These are phyloP conservation scores for Parmales sp. DNA, from an alignment of 108 stramenopile species.

Conservation along the genomic window DNA sequence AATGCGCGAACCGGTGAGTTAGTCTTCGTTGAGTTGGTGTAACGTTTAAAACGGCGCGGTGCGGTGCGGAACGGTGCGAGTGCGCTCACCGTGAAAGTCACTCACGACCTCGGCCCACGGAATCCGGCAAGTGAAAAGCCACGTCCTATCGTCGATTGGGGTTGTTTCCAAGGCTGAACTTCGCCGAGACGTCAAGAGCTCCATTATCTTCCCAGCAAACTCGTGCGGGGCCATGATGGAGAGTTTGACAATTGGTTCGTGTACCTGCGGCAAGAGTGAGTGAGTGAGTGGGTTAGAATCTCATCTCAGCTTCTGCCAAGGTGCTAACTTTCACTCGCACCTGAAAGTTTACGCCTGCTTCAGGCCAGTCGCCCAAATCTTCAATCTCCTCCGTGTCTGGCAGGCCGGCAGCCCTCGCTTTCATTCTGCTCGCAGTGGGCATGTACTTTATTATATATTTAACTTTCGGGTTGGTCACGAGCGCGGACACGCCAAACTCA, in stretches of 20 bases:
- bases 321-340: constrained; percentile 43
- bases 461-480: constrained; percentile 95
- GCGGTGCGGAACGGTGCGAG: too few relatives aligned
- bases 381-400: constrained; percentile 65
- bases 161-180: constrained; percentile 53
- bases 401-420: constrained; percentile 51
- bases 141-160: constrained; percentile 68
- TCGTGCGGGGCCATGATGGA: constrained; percentile 66
- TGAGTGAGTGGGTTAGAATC: too few relatives aligned
- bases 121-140: constrained; percentile 66
- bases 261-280: too few relatives aligned
- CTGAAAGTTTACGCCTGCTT: constrained; percentile 47
- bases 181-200: constrained; percentile 64
- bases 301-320: too few relatives aligned
- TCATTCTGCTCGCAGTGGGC: constrained; percentile 57
- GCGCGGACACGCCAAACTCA: constrained; percentile 86
- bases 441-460: constrained; percentile 76
- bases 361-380: constrained; percentile 63
- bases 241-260: constrained; percentile 69
- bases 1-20: too few relatives aligned
- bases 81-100: constrained; percentile 72
- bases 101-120: constrained; percentile 85
- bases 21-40: too few relatives aligned
- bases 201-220: constrained; percentile 75
- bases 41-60: too few relatives aligned